Evolutionary conservation across 2,329 filamentous ascomycete species (phyloP), one percentile per base, ranked within the genome.

Genomic region (Beauveria rudraprayagi): DNA sequence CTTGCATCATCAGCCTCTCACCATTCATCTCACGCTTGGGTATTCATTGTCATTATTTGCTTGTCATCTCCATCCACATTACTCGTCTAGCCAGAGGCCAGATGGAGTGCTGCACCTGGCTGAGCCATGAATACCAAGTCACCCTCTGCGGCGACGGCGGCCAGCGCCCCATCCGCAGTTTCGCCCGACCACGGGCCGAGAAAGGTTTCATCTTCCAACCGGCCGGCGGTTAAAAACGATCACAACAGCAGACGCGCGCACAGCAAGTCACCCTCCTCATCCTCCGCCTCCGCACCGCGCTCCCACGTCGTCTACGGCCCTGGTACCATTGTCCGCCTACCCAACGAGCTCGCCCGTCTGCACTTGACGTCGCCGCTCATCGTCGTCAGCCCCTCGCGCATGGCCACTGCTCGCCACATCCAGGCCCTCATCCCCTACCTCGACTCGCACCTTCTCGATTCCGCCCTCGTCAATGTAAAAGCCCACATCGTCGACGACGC

Each of bases 311-410:
- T 77, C 41, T 71, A 71, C 59, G 75, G 75, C 2, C 65, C 65
- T 2, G 71, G 72, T 41, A 67, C 71, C 37, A 63, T 76, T 53
- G 56, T 66, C 19, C 69, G 67, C 5, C 66, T 77, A 6, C 67
- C 74, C 5, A 65, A 65, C 14, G 75, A 77, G 61, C 66, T 77
- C 7, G 68, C 65, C 30, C 68, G 67, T 2, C 66, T 76, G 11
- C 65, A 66, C 19, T 63, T 75, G 8, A 66, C 70, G 4, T 66
- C 67, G 11, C 74, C 74, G 0, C 70, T 77, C 60, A 71, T 77
- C 50, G 69, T 77, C 30, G 72, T 68, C 30, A 75, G 73, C 17
- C 73, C 75, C 6, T 77, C 75, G 3, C 71, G 75, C 44, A 65
- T 70, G n/a, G 63, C 66, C 8, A 66, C 75, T 11, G 73, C 74